Percentiles rank a stretch among this genome's conserved stretches.
phyloP scores from a whole-genome alignment of 2,329 filamentous ascomycete genomes.

The Parastagonospora avenae region DNA sequence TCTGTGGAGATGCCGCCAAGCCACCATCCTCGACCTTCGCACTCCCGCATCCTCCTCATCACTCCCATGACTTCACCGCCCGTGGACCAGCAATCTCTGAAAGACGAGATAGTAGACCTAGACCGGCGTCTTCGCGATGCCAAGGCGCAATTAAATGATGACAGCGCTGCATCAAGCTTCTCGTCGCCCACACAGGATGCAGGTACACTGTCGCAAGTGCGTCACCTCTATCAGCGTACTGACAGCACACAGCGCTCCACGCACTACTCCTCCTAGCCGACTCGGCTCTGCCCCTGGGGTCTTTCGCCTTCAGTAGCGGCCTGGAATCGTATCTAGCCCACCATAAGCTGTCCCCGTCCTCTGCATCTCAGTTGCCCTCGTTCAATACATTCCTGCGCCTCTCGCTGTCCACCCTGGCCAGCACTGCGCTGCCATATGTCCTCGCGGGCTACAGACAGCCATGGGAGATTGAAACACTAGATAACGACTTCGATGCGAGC shows the following conservation, averaged over 20 bases:
- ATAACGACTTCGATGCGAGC: constrained; percentile 77
- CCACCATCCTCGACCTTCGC: constrained; percentile 10
- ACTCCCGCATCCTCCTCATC: constrained; percentile 12
- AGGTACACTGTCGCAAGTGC: constrained; percentile 14
- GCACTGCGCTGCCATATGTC: constrained; percentile 75
- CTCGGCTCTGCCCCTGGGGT: constrained; percentile 79
- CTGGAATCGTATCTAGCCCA: constrained; percentile 84
- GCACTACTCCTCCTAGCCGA: constrained; percentile 79
- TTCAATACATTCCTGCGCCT: constrained; percentile 72
- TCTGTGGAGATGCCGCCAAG: constrained; percentile 27
- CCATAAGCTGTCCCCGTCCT: constrained; percentile 47
- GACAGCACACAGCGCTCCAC: constrained; percentile 53
- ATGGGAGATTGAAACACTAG: constrained; percentile 59
- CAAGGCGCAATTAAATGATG: constrained; percentile 53
- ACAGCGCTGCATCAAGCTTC: constrained; percentile 3
- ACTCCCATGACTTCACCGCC: constrained; percentile 32
- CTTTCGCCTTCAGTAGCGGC: constrained; percentile 85
- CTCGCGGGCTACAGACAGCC: constrained; percentile 69
- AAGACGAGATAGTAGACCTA: constrained; percentile 63
- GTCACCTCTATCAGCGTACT: background rate
- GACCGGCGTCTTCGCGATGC: constrained; percentile 58
- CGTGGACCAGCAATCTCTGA: constrained; percentile 35
- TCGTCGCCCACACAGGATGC: constrained; percentile 19
- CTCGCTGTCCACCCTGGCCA: constrained; percentile 73
- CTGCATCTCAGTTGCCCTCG: constrained; percentile 44